Base-by-base conservation (phyloP, 345 rosid species). In the Sonneratia alba region DNA sequence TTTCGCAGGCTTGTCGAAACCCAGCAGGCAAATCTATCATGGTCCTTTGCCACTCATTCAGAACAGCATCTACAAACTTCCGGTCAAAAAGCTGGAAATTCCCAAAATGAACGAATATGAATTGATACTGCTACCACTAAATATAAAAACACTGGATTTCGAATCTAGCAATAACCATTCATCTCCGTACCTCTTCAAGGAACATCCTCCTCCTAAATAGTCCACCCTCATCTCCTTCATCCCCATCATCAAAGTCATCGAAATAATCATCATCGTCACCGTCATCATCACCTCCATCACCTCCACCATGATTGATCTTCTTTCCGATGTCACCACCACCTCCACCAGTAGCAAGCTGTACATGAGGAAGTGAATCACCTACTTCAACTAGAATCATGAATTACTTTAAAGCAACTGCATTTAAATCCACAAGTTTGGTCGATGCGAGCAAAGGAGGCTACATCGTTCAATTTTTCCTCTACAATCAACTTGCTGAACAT, bases 21-120 rank as follows among this genome's bases (percentile, higher is more conserved):
- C 99, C 99, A 62, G 99, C 96, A 80, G 99, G 99, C 79, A 95
- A 79, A 80, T 95, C 98, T 86, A 90, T 80, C 91, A 92, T 85
- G 5, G 98, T 90, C 74, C 84, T 92, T 66, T 92, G 96, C 99
- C 99, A 95, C 75, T 95, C 99, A 48, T 90, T 92, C 82, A 95
- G 71, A 22, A 95, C 97, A 48, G 99, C 97, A 75, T 95, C 96
- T 32, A 95, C 90, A 74, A 95, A 95, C 76, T 95, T 95, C 79
- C 90, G 78, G 76, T 92, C 97, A 79, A 90, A 95, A 68, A 95
- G 87, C 99, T 95, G 92, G 67, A 68, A 71, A 13, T 11, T 62
- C 37, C 13, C 36, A 14, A 34, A 13, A 47, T 47, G 13, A 47
- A 47, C 51, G 9, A 34, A 78, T 67, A 74, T 22, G n/a, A 72